Conservation (phyloP, 768 basidiomycete species). For the Pleurotus ostreatus region DNA sequence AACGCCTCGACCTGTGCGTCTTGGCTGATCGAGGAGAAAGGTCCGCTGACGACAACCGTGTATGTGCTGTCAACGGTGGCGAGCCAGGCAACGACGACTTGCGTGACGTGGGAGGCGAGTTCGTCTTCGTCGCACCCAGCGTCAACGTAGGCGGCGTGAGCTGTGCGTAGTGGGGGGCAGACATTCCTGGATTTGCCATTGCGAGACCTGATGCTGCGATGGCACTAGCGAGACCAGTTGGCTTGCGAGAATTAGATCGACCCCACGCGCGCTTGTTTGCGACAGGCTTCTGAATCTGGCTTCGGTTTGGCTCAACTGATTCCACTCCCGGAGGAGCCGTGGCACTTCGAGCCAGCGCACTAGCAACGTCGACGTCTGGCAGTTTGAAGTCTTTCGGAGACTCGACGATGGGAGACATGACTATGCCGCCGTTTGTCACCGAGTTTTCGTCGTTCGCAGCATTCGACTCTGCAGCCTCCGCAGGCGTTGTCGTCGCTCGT, state of each 20-base stretch:
- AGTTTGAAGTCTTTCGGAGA: slow-evolving; percentile 38
- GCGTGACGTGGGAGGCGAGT: neutral
- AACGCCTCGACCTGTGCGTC: neutral
- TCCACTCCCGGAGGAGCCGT: slow-evolving; percentile 11
- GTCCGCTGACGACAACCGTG: neutral
- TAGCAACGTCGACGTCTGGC: slow-evolving; percentile 21
- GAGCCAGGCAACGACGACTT: slow-evolving; percentile 9
- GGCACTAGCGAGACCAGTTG: slow-evolving; percentile 62
- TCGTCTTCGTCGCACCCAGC: neutral
- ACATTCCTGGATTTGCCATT: slow-evolving; percentile 56
- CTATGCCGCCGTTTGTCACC: slow-evolving; percentile 12
- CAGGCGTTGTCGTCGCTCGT: slow-evolving; percentile 17
- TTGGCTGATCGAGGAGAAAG: slow-evolving; percentile 4
- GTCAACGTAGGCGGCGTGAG: slow-evolving; percentile 23
- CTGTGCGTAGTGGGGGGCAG: slow-evolving; percentile 42
- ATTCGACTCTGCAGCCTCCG: neutral
- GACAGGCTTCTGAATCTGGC: slow-evolving; percentile 20
- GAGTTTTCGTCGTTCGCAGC: neutral
- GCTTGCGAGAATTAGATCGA: slow-evolving; percentile 39
- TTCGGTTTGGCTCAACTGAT: slow-evolving; percentile 18
- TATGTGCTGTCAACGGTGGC: slow-evolving; percentile 8
- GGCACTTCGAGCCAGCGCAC: slow-evolving; percentile 12
- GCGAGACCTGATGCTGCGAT: slow-evolving; percentile 64
- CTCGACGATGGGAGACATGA: slow-evolving; percentile 35
- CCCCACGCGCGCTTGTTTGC: slow-evolving; percentile 42